Conservation (phyloP, 345 rosid genomes). For the Ricinus communis region DNA sequence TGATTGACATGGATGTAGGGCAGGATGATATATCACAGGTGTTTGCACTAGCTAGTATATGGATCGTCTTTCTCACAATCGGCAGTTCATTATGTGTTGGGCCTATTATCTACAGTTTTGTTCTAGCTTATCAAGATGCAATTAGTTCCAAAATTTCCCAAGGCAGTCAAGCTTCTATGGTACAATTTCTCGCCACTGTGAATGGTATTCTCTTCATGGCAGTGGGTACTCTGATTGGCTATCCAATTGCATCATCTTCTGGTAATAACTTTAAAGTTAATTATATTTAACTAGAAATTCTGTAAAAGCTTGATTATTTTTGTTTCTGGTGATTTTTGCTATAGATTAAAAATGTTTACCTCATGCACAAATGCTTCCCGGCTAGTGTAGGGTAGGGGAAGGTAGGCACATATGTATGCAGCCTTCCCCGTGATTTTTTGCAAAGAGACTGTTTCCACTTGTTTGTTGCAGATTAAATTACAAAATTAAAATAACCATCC, state of each 20-base stretch:
- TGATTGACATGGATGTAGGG: conserved; percentile 85
- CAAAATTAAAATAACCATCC: too few relatives aligned
- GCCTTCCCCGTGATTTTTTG: too few relatives aligned
- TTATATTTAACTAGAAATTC: not conserved
- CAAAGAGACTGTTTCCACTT: too few relatives aligned
- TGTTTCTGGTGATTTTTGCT: not conserved
- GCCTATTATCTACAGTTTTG: conserved; percentile 57
- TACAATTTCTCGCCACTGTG: conserved; percentile 47
- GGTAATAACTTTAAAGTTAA: conserved; percentile 39
- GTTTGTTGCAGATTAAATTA: too few relatives aligned
- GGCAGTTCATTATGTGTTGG: conserved; percentile 60
- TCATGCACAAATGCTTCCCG: too few relatives aligned
- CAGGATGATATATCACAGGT: conserved; percentile 97
- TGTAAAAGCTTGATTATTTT: not conserved
- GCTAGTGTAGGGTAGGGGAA: too few relatives aligned
- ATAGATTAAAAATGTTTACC: not conserved
- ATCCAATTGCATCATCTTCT: conserved; percentile 74
- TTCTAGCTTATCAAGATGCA: conserved; percentile 58
- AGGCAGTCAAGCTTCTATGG: conserved; percentile 42
- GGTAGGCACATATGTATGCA: too few relatives aligned
- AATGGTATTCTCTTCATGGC: conserved; percentile 65
- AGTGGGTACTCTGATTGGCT: conserved; percentile 68
- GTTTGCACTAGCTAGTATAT: conserved; percentile 73
- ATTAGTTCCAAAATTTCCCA: conserved; percentile 39
- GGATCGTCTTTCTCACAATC: conserved; percentile 72